These are phyloP conservation scores for Mucor lusitanicus DNA, from an alignment of 371 early-diverging fungal species.

Conservation along the genomic window DNA sequence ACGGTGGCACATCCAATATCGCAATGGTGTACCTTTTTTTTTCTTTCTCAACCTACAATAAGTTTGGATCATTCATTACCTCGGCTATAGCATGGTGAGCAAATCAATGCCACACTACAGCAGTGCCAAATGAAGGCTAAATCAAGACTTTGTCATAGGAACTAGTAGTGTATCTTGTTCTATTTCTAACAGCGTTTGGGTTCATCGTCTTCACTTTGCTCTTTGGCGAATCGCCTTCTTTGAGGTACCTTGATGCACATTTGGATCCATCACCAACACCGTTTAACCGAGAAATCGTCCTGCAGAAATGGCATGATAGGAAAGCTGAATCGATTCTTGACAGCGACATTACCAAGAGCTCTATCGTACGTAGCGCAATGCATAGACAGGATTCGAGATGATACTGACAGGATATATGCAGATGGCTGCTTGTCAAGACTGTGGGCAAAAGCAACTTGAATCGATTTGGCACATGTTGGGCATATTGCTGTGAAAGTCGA, in stretches of 20 bases:
- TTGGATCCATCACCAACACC: neutral
- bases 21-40: neutral
- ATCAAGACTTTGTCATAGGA: slow-evolving; percentile 10
- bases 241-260: slow-evolving; percentile 24
- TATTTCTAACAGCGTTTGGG: slow-evolving; percentile 29
- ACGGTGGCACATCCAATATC: neutral
- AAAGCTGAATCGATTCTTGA: slow-evolving; percentile 28
- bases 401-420: neutral
- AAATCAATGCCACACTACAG: neutral
- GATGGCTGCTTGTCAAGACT: neutral
- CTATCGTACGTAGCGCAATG: slow-evolving; percentile 23
- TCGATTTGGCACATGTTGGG: slow-evolving; percentile 28
- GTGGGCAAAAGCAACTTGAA: slow-evolving; percentile 28
- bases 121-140: neutral
- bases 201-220: slow-evolving; percentile 38
- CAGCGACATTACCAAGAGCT: slow-evolving; percentile 20
- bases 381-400: neutral
- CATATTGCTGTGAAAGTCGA: slow-evolving; percentile 47
- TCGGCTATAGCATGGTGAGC: neutral
- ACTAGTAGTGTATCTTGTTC: slow-evolving; percentile 20
- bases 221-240: slow-evolving; percentile 45
- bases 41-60: neutral
- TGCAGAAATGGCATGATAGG: slow-evolving; percentile 42
- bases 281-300: neutral
- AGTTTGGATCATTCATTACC: neutral